phyloP scores from a whole-genome alignment of 208 protist species.

The Leishmania tropica region DNA sequence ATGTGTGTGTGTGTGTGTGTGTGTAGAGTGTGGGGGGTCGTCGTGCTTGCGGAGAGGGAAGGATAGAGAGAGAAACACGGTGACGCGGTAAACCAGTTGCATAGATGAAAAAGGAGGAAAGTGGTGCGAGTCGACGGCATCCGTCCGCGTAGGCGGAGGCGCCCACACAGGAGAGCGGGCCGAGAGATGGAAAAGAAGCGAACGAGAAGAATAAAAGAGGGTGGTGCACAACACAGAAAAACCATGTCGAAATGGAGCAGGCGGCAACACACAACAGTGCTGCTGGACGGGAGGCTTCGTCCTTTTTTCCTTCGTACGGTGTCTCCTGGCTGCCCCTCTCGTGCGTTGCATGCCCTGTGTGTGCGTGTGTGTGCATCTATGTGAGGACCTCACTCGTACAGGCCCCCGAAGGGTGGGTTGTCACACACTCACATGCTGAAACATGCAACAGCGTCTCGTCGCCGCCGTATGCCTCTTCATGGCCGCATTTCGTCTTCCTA shows the following conservation, averaged over 20 bases:
- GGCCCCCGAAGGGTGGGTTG: too few relatives aligned
- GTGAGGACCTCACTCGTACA: background rate
- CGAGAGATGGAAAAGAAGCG: background rate
- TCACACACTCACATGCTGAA: background rate
- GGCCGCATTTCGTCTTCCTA: background rate
- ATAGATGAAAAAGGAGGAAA: background rate
- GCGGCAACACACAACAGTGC: background rate
- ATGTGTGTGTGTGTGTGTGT: background rate
- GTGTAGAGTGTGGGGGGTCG: too few relatives aligned
- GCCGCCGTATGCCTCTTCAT: background rate
- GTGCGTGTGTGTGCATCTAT: background rate
- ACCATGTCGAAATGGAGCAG: background rate
- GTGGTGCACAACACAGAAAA: background rate
- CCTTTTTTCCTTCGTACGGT: background rate
- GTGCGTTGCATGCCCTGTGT: background rate
- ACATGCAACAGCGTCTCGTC: background rate
- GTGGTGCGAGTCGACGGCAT: background rate
- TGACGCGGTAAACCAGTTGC: background rate
- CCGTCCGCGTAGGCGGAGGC: background rate
- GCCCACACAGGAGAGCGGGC: background rate
- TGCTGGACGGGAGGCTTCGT: background rate
- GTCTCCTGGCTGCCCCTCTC: background rate
- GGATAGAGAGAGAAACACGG: background rate
- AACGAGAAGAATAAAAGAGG: background rate
- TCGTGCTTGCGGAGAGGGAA: background rate